A percentile compares a stretch with the other conserved stretches of the same genome.
Conservation (phyloP, 108 stramenopile genomes). For the Conticribra guillardii region DNA sequence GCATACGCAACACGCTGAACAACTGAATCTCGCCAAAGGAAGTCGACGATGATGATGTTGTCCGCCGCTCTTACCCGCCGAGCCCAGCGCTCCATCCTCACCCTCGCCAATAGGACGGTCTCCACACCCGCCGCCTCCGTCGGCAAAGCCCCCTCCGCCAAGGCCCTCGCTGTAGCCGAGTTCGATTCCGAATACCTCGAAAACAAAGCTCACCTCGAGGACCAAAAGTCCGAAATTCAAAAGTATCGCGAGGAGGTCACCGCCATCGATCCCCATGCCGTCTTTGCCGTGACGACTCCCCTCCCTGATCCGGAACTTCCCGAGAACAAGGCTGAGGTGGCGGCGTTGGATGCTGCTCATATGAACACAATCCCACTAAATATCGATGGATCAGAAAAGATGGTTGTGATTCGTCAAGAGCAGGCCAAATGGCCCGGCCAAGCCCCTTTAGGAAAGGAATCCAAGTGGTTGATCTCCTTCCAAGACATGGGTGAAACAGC, state of each 20-base stretch:
- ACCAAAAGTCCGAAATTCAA: constrained; percentile 38
- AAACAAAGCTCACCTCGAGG: constrained; percentile 33
- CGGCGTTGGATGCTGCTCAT: constrained; percentile 78
- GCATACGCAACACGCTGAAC: no score
- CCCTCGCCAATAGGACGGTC: constrained; percentile 20
- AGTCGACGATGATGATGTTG: constrained; percentile 23
- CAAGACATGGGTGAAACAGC: constrained; percentile 71
- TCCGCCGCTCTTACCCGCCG: constrained; percentile 35
- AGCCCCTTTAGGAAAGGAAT: constrained; percentile 58
- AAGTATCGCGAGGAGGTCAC: constrained; percentile 32
- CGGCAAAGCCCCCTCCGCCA: constrained; percentile 32
- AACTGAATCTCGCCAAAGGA: no score
- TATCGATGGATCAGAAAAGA: constrained; percentile 67
- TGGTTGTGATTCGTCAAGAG: constrained; percentile 77
- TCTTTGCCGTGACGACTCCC: constrained; percentile 46
- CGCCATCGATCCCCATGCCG: constrained; percentile 48
- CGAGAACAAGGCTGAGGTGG: constrained; percentile 74
- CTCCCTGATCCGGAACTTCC: constrained; percentile 70
- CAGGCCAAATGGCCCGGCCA: constrained; percentile 63
- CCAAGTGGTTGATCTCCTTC: constrained; percentile 81
- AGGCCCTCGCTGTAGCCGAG: constrained; percentile 38
- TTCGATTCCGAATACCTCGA: constrained; percentile 43
- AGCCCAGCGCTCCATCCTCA: constrained; percentile 41
- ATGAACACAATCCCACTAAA: constrained; percentile 43
- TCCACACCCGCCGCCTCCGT: constrained; percentile 37